These are phyloP conservation scores for Boletus sp. DNA, from an alignment of 768 basidiomycete species.

Conservation along the genomic window DNA sequence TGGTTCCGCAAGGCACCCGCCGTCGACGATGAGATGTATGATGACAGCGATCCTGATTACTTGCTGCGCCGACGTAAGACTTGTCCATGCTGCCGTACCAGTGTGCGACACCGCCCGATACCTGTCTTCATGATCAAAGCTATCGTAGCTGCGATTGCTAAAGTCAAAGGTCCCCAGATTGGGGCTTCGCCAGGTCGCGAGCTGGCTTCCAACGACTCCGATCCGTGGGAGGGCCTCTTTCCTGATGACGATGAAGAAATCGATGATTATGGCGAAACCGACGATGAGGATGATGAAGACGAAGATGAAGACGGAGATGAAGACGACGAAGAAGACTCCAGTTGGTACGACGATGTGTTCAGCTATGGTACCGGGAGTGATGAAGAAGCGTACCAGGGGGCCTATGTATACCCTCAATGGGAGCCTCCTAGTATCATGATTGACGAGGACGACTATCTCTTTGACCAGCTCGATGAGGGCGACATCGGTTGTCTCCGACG, in stretches of 20 bases:
- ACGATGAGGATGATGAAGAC: slow-evolving; percentile 21
- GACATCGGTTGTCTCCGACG: slow-evolving; percentile 49
- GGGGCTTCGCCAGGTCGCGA: slow-evolving; percentile 20
- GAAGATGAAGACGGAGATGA: slow-evolving; percentile 30
- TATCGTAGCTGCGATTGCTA: slow-evolving; percentile 47
- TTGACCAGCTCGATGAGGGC: slow-evolving; percentile 34
- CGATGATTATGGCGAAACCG: slow-evolving; percentile 31
- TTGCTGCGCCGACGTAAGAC: slow-evolving; percentile 61
- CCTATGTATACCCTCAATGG: slow-evolving; percentile 51
- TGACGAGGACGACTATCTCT: slow-evolving; percentile 33
- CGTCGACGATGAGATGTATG: slow-evolving; percentile 42
- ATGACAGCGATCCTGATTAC: slow-evolving; percentile 40
- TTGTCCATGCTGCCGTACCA: slow-evolving; percentile 68
- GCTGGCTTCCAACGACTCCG: slow-evolving; percentile 40
- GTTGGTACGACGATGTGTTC: slow-evolving; percentile 32
- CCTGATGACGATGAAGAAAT: slow-evolving; percentile 42
- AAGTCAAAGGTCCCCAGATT: slow-evolving; percentile 34
- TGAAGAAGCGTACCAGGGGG: slow-evolving; percentile 37
- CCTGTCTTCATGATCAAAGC: slow-evolving; percentile 69
- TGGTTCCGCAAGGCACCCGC: slow-evolving; percentile 74
- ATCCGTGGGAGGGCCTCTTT: slow-evolving; percentile 76
- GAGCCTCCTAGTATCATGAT: slow-evolving; percentile 48
- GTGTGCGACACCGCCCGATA: slow-evolving; percentile 54
- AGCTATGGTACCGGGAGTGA: slow-evolving; percentile 35
- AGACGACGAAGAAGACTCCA: slow-evolving; percentile 30